phyloP scores from a whole-genome alignment of 2,329 filamentous ascomycete species.

The Penicillium sp. region DNA sequence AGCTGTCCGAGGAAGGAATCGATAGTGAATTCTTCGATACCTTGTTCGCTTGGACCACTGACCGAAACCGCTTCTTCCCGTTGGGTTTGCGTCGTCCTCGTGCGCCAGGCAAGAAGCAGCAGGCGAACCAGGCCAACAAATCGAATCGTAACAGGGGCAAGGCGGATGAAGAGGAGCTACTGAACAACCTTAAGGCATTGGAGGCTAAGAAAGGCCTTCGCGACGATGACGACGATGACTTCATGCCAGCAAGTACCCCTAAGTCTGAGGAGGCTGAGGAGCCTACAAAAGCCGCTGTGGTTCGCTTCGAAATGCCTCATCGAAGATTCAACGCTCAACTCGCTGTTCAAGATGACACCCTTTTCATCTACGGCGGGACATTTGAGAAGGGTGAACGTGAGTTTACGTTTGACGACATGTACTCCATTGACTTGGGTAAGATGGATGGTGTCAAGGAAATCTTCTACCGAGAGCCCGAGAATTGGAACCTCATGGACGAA shows the following conservation, averaged over 20 bases:
- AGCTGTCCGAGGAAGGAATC: conserved; percentile 90
- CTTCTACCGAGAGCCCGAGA: conserved; percentile 80
- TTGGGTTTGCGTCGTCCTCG: conserved; percentile 76
- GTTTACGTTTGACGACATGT: conserved; percentile 94
- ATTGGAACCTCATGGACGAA: conserved; percentile 72
- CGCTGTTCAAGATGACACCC: conserved; percentile 85
- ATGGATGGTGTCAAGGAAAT: conserved; percentile 92
- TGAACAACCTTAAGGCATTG: conserved; percentile 83
- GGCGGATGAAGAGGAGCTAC: conserved; percentile 87
- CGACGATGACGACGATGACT: conserved; percentile 50
- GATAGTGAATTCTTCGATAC: conserved; percentile 97
- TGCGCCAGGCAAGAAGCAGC: conserved; percentile 65
- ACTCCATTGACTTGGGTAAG: conserved; percentile 91
- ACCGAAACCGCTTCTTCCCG: conserved; percentile 93
- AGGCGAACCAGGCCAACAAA: conserved; percentile 49
- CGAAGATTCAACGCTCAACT: conserved; percentile 88
- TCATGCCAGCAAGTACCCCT: conserved; percentile 43
- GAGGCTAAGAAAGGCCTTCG: conserved; percentile 73
- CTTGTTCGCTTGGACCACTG: conserved; percentile 90
- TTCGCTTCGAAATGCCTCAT: conserved; percentile 84
- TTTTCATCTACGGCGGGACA: conserved; percentile 94
- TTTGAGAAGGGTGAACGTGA: conserved; percentile 95
- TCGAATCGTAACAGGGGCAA: conserved; percentile 69
- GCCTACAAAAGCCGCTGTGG: conserved; percentile 62
- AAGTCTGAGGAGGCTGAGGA: conserved; percentile 59